Evolutionary conservation across 2,329 filamentous ascomycete genomes (phyloP).

Genomic region (Fusarium staphyleae): DNA sequence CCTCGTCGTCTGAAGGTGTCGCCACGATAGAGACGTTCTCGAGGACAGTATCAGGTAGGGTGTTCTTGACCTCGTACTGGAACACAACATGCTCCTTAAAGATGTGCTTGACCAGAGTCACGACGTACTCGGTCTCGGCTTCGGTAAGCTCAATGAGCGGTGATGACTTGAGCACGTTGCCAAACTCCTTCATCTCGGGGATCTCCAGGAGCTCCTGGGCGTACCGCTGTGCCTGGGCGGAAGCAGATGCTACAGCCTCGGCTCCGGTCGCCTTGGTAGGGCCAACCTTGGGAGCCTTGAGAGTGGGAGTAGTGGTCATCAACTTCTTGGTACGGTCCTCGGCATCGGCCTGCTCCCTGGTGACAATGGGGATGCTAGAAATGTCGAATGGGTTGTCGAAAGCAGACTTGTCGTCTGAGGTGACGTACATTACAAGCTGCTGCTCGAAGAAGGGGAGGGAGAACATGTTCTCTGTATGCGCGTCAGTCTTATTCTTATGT

Average conservation of each 20-base stretch:
- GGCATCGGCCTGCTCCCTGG: slow-evolving; percentile 92
- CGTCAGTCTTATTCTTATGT: slow-evolving; percentile 14
- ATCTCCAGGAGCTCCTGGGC: slow-evolving; percentile 86
- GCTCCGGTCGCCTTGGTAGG: slow-evolving; percentile 76
- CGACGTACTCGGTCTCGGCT: slow-evolving; percentile 96
- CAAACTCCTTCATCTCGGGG: slow-evolving; percentile 90
- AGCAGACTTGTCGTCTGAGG: slow-evolving; percentile 84
- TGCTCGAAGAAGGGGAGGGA: slow-evolving; percentile 95
- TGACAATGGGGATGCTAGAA: slow-evolving; percentile 88
- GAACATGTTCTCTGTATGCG: slow-evolving; percentile 81
- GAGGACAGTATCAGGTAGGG: slow-evolving; percentile 85
- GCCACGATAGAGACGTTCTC: slow-evolving; percentile 88
- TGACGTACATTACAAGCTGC: slow-evolving; percentile 97
- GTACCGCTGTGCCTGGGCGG: slow-evolving; percentile 86
- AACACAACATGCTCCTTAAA: slow-evolving; percentile 97
- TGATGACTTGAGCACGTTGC: slow-evolving; percentile 90
- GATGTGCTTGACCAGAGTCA: slow-evolving; percentile 91
- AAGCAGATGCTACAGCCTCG: slow-evolving; percentile 77
- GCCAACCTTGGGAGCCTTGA: slow-evolving; percentile 88
- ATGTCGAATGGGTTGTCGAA: slow-evolving; percentile 91
- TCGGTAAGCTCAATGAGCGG: slow-evolving; percentile 88
- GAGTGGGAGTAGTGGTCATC: slow-evolving; percentile 86
- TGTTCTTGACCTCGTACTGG: slow-evolving; percentile 98
- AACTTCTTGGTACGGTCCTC: slow-evolving; percentile 98
- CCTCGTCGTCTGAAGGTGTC: slow-evolving; percentile 80